Evolutionary conservation across 2,329 filamentous ascomycete genomes (phyloP).

Genomic region (Fusarium camptoceras): DNA sequence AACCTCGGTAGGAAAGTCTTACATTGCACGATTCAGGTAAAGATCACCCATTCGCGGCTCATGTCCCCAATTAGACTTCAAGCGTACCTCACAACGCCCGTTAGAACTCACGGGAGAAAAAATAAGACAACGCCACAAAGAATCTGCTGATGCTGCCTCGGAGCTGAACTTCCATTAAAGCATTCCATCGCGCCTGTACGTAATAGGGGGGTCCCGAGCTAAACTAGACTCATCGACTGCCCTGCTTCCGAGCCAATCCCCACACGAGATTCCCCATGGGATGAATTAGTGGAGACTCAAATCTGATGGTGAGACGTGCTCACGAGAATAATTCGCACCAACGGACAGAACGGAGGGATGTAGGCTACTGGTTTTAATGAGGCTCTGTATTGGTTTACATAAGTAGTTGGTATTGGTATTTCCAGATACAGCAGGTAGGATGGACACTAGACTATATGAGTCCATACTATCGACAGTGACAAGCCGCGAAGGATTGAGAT

Average conservation of each 20-base stretch:
- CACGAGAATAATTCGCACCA: constrained; percentile 16
- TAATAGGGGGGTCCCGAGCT: constrained; percentile 17
- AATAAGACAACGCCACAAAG: not conserved
- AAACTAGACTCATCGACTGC: not conserved
- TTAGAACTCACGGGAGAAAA: not conserved
- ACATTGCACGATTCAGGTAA: not conserved
- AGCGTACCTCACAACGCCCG: not conserved
- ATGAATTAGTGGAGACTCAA: constrained; percentile 7
- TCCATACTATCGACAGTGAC: not conserved
- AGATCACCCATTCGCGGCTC: not conserved
- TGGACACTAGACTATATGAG: not conserved
- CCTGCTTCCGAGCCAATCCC: constrained; percentile 27
- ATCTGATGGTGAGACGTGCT: constrained; percentile 13
- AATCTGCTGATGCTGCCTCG: not conserved
- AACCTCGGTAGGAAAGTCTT: not conserved
- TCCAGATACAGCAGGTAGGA: constrained; percentile 19
- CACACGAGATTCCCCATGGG: constrained; percentile 29
- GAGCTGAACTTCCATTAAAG: constrained; percentile 9
- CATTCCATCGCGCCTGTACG: constrained; percentile 10
- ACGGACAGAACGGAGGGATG: too few species aligned
- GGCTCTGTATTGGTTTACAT: constrained; percentile 28
- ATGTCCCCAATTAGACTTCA: not conserved
- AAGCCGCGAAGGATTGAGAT: constrained; percentile 19
- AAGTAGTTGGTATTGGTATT: constrained; percentile 16
- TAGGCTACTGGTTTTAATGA: constrained; percentile 11